phyloP scores from a whole-genome alignment of 2,329 filamentous ascomycete genomes.

The Dactylellina drechsleri region DNA sequence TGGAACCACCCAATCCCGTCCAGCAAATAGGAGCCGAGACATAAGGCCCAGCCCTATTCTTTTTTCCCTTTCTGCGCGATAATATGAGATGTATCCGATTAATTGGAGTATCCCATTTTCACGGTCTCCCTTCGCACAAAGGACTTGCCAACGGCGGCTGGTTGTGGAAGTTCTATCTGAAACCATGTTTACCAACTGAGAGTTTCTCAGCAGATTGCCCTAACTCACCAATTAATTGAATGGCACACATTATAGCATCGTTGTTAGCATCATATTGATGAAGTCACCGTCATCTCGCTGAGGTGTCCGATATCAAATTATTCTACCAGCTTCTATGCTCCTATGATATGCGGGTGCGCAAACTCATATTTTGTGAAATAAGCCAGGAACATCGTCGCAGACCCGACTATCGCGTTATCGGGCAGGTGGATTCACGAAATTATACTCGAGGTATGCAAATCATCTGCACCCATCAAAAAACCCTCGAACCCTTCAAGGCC shows the following conservation, averaged over 20 bases:
- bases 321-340: not conserved
- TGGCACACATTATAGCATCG: no score
- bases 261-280: not conserved
- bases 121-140: no score
- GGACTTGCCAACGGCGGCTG: no score
- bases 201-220: conserved; percentile 22
- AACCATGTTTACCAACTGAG: conserved; percentile 16
- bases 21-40: conserved; percentile 31
- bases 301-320: conserved; percentile 13
- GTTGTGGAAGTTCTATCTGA: no score
- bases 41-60: conserved; percentile 28
- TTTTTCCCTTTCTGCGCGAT: not conserved
- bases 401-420: conserved; percentile 26
- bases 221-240: not conserved
- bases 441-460: not conserved
- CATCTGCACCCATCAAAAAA: not conserved
- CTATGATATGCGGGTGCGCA: conserved; percentile 18
- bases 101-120: conserved; percentile 20
- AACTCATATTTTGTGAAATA: conserved; percentile 8
- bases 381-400: conserved; percentile 4
- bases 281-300: conserved; percentile 17
- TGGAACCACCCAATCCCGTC: conserved; percentile 5
- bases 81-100: conserved; percentile 20
- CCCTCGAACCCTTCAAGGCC: conserved; percentile 4
- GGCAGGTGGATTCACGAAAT: conserved; percentile 43